Conservation (phyloP, 345 rosid species). For the Acer campestre region DNA sequence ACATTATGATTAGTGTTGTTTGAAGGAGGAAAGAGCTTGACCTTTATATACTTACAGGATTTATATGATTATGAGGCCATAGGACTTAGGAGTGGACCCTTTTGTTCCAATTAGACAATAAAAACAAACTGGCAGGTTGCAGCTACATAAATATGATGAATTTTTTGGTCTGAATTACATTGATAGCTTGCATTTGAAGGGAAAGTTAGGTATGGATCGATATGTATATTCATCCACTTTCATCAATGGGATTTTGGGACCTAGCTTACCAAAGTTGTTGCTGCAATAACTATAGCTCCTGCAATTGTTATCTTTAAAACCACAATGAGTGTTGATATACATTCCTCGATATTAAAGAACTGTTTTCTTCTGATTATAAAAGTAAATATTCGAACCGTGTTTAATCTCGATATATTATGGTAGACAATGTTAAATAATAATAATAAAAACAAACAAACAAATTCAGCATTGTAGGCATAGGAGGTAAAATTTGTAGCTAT, state of each 20-base stretch:
- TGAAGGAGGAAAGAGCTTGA: background rate
- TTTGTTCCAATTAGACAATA: background rate
- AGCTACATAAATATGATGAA: background rate
- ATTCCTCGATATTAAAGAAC: too few relatives aligned
- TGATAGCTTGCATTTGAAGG: constrained; percentile 23
- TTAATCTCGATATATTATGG: too few relatives aligned
- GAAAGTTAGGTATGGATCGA: background rate
- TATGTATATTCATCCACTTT: background rate
- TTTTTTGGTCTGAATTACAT: background rate
- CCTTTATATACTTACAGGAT: too few relatives aligned
- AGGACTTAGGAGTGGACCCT: background rate
- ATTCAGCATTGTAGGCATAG: too few relatives aligned
- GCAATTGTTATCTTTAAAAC: too few relatives aligned
- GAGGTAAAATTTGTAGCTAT: too few relatives aligned
- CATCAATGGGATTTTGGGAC: background rate
- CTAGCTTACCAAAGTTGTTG: background rate
- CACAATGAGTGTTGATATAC: too few relatives aligned
- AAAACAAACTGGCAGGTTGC: background rate
- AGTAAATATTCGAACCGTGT: too few relatives aligned
- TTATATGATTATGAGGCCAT: too few relatives aligned
- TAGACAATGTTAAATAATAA: too few relatives aligned
- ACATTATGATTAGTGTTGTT: background rate
- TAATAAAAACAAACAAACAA: too few relatives aligned
- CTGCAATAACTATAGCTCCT: background rate
- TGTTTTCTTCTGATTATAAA: too few relatives aligned